Evolutionary conservation across 2,329 filamentous ascomycete species (phyloP).

Genomic region (Exutisphaerella laricina): DNA sequence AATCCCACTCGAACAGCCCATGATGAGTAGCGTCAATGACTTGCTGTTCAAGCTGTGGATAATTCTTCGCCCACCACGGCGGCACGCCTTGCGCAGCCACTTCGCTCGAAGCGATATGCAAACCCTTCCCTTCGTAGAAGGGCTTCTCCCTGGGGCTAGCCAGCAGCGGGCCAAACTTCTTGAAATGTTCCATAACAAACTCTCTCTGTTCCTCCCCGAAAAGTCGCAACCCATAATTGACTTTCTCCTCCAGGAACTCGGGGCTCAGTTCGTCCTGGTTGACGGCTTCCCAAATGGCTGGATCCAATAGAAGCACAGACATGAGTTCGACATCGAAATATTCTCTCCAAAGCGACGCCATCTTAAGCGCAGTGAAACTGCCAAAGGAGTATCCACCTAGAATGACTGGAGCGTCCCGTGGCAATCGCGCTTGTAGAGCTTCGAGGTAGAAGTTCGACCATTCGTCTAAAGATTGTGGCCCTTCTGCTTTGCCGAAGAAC

Average conservation of each 20-base stretch:
- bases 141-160: conserved; percentile 7
- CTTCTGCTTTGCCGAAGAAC: conserved; percentile 7
- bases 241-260: conserved; percentile 5
- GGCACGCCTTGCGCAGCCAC: conserved; percentile 6
- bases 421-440: conserved; percentile 2
- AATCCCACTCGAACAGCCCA: conserved; percentile 3
- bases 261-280: conserved; percentile 6
- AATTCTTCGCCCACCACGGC: conserved; percentile 2
- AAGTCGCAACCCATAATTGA: conserved; percentile 3
- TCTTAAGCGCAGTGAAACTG: conserved; percentile 8
- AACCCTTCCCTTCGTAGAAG: conserved; percentile 4
- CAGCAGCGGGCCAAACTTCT: conserved; percentile 10
- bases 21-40: conserved; percentile 4
- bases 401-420: conserved; percentile 1
- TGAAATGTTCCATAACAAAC: conserved; percentile 7
- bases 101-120: conserved; percentile 10
- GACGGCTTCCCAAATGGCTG: conserved; percentile 7
- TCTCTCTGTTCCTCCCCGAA: conserved; percentile 9
- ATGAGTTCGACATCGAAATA: not conserved
- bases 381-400: conserved; percentile 11
- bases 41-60: not conserved
- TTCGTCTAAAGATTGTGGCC: conserved; percentile 4
- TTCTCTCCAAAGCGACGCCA: conserved; percentile 7
- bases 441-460: conserved; percentile 7
- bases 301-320: conserved; percentile 5